A percentile compares a stretch with the other conserved stretches of the same genome.
Conservation (phyloP, 192 early-diverging fungal species). For the Ambispora gerdemannii region DNA sequence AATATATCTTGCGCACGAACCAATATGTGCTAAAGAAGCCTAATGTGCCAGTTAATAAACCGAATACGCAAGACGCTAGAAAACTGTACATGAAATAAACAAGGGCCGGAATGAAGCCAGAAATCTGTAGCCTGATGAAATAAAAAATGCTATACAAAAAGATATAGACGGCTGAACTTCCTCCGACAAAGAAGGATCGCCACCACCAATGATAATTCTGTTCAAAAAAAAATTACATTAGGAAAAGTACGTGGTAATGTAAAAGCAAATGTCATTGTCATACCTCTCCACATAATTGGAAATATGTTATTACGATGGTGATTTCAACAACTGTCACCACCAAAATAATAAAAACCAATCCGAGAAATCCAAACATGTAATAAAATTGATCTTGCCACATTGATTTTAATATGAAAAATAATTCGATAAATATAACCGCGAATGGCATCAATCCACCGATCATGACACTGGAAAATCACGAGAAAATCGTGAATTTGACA, state of each 20-base stretch:
- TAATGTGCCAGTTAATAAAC: slow-evolving; percentile 69
- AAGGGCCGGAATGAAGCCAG: slow-evolving; percentile 62
- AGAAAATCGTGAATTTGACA: neutral
- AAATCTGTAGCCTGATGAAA: slow-evolving; percentile 63
- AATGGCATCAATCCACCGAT: slow-evolving; percentile 57
- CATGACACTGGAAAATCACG: slow-evolving; percentile 31
- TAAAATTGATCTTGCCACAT: slow-evolving; percentile 68
- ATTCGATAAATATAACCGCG: slow-evolving; percentile 68
- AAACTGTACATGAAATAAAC: slow-evolving; percentile 75
- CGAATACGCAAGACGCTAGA: slow-evolving; percentile 64
- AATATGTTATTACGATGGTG: slow-evolving; percentile 66
- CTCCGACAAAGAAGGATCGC: slow-evolving; percentile 79
- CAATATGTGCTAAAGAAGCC: slow-evolving; percentile 70
- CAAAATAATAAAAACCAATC: slow-evolving; percentile 58
- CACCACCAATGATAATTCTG: slow-evolving; percentile 91
- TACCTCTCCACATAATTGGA: slow-evolving; percentile 60
- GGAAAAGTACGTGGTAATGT: neutral
- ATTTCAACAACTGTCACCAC: slow-evolving; percentile 56
- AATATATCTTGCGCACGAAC: slow-evolving; percentile 74
- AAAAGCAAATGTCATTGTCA: neutral
- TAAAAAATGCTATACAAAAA: slow-evolving; percentile 78
- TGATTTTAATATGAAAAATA: slow-evolving; percentile 68
- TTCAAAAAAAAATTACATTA: neutral
- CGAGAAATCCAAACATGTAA: slow-evolving; percentile 60
- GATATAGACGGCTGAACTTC: slow-evolving; percentile 72